Percentiles rank a stretch among this genome's conserved stretches.
phyloP scores from a whole-genome alignment of 1,284 basidiomycete genomes.

The Pulveroboletus sp. region DNA sequence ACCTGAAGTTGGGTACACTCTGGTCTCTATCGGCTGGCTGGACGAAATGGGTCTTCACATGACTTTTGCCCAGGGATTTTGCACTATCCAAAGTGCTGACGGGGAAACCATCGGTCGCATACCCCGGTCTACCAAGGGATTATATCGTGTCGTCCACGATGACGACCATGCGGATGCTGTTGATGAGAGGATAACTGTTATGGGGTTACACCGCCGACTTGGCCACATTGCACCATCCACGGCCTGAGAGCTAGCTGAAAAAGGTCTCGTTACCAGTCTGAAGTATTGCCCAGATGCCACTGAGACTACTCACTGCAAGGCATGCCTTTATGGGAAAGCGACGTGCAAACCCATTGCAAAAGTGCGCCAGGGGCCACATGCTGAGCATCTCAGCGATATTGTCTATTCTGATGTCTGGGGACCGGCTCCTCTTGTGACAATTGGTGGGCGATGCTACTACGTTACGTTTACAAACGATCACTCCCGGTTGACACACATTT shows the following conservation, averaged over 20 bases:
- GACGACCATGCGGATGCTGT: not conserved
- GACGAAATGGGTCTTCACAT: conserved; percentile 30
- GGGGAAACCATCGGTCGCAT: conserved; percentile 23
- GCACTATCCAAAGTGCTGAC: conserved; percentile 23
- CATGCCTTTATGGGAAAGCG: conserved; percentile 12
- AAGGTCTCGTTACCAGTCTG: not conserved
- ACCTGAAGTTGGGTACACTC: conserved; percentile 33
- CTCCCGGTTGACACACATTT: conserved; percentile 23
- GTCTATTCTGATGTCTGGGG: conserved; percentile 26
- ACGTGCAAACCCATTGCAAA: not conserved
- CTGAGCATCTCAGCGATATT: not conserved
- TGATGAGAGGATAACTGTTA: not conserved
- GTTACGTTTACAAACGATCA: conserved; percentile 34
- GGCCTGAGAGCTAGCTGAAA: not conserved
- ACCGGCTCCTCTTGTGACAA: conserved; percentile 24
- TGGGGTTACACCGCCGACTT: not conserved
- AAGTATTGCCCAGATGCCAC: too few relatives aligned
- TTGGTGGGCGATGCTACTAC: conserved; percentile 27
- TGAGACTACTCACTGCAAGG: conserved; percentile 18
- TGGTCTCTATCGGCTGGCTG: conserved; percentile 35
- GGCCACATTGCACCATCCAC: not conserved
- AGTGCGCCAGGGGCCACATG: not conserved
- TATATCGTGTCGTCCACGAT: not conserved
- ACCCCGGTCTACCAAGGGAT: not conserved
- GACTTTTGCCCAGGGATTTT: conserved; percentile 29